Evolutionary conservation across 2,329 filamentous ascomycete genomes (phyloP).

Genomic region (Alternaria sp.): DNA sequence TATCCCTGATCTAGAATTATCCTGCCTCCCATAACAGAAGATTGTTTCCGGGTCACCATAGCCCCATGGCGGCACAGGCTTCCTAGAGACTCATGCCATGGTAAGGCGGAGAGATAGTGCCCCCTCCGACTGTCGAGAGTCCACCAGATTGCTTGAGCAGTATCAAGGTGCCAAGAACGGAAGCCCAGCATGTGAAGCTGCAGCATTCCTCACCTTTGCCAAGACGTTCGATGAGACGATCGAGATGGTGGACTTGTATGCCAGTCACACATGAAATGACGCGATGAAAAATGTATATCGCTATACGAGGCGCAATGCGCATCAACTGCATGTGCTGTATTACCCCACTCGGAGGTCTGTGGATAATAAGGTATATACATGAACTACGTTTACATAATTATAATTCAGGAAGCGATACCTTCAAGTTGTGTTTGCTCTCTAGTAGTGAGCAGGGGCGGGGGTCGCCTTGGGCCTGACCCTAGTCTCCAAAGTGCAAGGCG

Average conservation of each 20-base stretch:
- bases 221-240: too few species aligned
- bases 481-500: constrained; percentile 31
- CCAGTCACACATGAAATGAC: too few species aligned
- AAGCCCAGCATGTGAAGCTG: background rate
- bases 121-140: background rate
- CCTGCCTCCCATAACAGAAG: too few species aligned
- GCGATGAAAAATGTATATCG: too few species aligned
- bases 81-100: background rate
- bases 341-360: background rate
- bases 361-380: background rate
- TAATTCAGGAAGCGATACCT: background rate
- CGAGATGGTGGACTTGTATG: too few species aligned
- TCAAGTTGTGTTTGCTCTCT: background rate
- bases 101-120: background rate
- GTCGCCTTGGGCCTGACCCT: constrained; percentile 30
- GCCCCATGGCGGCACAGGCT: rapidly evolving
- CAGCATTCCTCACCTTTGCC: background rate
- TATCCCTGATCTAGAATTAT: too few species aligned
- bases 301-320: too few species aligned
- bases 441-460: constrained; percentile 4
- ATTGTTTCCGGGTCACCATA: background rate
- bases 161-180: background rate
- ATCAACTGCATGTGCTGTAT: background rate
- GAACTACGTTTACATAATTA: background rate
- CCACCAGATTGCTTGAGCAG: background rate